These are phyloP conservation scores for Clonostachys chloroleuca DNA, from an alignment of 2,329 filamentous ascomycete species.

Conservation along the genomic window DNA sequence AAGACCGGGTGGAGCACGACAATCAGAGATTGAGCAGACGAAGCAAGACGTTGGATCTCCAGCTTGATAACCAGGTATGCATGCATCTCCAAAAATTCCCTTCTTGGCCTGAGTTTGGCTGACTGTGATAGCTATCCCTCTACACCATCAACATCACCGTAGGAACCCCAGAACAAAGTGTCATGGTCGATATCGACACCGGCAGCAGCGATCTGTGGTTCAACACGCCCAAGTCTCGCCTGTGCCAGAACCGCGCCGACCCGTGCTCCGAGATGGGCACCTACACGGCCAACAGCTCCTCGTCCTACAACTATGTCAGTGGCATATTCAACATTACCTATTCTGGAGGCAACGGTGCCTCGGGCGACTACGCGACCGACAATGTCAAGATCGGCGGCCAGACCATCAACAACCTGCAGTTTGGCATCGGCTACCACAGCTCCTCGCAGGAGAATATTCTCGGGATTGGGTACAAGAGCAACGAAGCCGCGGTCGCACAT, in stretches of 20 bases:
- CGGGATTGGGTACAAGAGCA: slow-evolving; percentile 76
- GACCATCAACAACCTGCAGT: slow-evolving; percentile 56
- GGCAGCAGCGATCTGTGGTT: slow-evolving; percentile 69
- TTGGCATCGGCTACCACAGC: slow-evolving; percentile 67
- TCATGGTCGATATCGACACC: slow-evolving; percentile 61
- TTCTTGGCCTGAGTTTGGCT: too few relatives aligned
- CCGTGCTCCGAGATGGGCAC: slow-evolving; percentile 60
- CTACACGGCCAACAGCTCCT: slow-evolving; percentile 67
- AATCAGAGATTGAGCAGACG: slow-evolving; percentile 31
- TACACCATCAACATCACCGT: slow-evolving; percentile 61
- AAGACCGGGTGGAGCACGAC: slow-evolving; percentile 38
- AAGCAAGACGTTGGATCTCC: slow-evolving; percentile 34
- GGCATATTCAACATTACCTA: slow-evolving; percentile 85
- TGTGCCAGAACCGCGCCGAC: slow-evolving; percentile 46
- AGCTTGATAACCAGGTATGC: slow-evolving; percentile 50
- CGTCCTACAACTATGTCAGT: slow-evolving; percentile 70
- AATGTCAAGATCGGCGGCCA: slow-evolving; percentile 55
- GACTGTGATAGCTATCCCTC: slow-evolving; percentile 37
- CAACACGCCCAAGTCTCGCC: slow-evolving; percentile 57
- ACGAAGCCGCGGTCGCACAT: slow-evolving; percentile 70
- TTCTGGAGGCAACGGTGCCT: slow-evolving; percentile 72
- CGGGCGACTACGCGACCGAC: slow-evolving; percentile 78
- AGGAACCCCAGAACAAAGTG: slow-evolving; percentile 54
- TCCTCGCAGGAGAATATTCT: slow-evolving; percentile 67
- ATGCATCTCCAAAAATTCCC: background rate